Evolutionary conservation across 148 eudicot genomes (phyloP).

Genomic region (Rhododendron griersonianum): DNA sequence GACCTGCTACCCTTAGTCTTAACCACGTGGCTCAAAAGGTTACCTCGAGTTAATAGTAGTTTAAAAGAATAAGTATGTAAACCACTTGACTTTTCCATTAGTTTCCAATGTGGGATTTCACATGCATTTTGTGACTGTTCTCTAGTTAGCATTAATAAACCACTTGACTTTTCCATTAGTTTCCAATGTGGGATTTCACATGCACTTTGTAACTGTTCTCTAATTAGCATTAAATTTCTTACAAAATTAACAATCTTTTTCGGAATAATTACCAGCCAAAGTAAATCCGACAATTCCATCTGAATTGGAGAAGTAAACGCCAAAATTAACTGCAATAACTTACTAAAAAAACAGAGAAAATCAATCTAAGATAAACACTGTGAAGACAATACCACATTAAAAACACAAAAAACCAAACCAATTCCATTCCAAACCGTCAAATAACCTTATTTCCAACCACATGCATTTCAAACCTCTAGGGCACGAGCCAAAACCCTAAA

Average conservation of each 20-base stretch:
- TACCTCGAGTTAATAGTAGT: neutral
- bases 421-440: slow-evolving; percentile 4
- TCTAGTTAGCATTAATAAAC: neutral
- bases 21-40: neutral
- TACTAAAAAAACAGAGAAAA: neutral
- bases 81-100: neutral
- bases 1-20: neutral
- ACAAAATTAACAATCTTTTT: no score
- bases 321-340: neutral
- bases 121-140: neutral
- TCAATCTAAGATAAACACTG: neutral
- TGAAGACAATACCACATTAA: slow-evolving; percentile 1
- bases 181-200: no score
- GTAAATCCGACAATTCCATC: neutral
- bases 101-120: no score
- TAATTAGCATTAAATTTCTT: neutral
- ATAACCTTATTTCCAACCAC: neutral
- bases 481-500: slow-evolving; percentile 26
- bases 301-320: neutral
- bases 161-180: neutral
- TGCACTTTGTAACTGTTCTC: neutral
- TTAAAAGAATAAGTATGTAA: neutral
- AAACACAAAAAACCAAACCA: neutral
- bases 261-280: neutral
- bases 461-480: slow-evolving; percentile 20